These are phyloP conservation scores for Dittrichia graveolens DNA, from an alignment of 129 eudicot species.

Conservation along the genomic window DNA sequence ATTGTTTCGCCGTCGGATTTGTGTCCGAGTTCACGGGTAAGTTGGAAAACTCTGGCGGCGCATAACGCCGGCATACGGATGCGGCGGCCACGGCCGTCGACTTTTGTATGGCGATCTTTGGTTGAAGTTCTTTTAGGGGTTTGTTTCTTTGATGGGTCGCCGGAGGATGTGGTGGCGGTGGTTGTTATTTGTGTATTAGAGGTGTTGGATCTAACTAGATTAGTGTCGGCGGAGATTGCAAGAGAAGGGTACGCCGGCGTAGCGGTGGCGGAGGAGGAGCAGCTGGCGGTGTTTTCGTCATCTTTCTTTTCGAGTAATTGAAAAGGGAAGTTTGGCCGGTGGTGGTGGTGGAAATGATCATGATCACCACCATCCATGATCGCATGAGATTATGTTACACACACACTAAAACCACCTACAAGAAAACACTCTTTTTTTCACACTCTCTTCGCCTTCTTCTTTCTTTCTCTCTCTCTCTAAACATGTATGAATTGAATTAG, in stretches of 20 bases:
- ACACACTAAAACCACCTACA: constrained; percentile 14
- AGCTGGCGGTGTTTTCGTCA: constrained; percentile 49
- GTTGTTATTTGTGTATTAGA: constrained; percentile 34
- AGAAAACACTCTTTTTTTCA: constrained; percentile 12
- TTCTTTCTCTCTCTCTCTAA: constrained; percentile 8
- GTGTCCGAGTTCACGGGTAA: constrained; percentile 92
- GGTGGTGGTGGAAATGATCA: constrained; percentile 51
- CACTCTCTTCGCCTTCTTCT: not conserved
- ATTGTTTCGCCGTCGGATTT: constrained; percentile 97
- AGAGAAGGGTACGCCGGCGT: constrained; percentile 57
- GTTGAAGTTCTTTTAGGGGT: constrained; percentile 86
- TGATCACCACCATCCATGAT: constrained; percentile 74
- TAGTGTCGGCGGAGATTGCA: constrained; percentile 47
- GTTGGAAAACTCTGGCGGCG: constrained; percentile 98
- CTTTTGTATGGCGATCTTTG: constrained; percentile 93
- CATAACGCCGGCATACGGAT: constrained; percentile 99
- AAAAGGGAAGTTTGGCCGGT: constrained; percentile 75
- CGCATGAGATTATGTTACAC: constrained; percentile 29
- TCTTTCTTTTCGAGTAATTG: constrained; percentile 78
- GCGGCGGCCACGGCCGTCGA: constrained; percentile 96
- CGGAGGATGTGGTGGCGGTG: constrained; percentile 19
- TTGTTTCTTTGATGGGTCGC: constrained; percentile 62
- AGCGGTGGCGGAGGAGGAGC: constrained; percentile 34
- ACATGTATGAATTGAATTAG: constrained; percentile 32
- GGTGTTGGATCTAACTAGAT: constrained; percentile 34